Base-by-base conservation (phyloP, 2,329 filamentous ascomycete genomes). In the Biscogniauxia marginata region DNA sequence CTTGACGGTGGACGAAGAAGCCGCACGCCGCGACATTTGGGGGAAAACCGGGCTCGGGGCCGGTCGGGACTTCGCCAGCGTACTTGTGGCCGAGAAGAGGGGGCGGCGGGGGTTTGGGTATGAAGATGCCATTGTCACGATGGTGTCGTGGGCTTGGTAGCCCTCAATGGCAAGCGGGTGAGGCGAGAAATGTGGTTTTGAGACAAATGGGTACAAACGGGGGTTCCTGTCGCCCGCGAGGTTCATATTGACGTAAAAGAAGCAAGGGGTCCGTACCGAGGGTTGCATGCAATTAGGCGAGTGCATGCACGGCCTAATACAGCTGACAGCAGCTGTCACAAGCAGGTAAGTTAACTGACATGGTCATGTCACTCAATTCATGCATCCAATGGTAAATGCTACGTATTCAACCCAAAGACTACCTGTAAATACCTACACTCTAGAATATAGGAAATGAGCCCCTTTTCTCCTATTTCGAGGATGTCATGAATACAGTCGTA, bases 111-210 rank as follows among this genome's bases (percentile, higher is more conserved):
- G 50, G 53, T 67, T 60, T 55, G 61, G 56, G 39, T 65, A 63
- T 52, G 62, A 57, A 57, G 60, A 60, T 52, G 64, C 65, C 68
- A 70, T 70, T 55, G 46, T 58, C 58, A 60, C 49, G 49, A 57
- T 46, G 49, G 47, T 50, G 57, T 55, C 24, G 49, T 64, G 63
- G 65, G 64, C 65, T 63, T 63, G 56, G 39, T 57, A 64, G 65
- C 66, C 65, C 66, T 68, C 67, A 68, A 69, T 68, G 65, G 59
- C 63, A 56, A 16, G 51, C 48, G 51, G 48, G 58, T 58, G 53
- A 52, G 58, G 50, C 50, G 23, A 19, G 22, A 51, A n/a, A 44
- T 57, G 46, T 23, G 53, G 46, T 22, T 44, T 51, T 46, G 54
- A 8, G 53, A 18, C 8, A 13, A n/a, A n/a, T 11, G n/a, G 25